Percentiles rank a stretch among this genome's conserved stretches.
phyloP scores from a whole-genome alignment of 441 rosid species.

The Brassica balearica region DNA sequence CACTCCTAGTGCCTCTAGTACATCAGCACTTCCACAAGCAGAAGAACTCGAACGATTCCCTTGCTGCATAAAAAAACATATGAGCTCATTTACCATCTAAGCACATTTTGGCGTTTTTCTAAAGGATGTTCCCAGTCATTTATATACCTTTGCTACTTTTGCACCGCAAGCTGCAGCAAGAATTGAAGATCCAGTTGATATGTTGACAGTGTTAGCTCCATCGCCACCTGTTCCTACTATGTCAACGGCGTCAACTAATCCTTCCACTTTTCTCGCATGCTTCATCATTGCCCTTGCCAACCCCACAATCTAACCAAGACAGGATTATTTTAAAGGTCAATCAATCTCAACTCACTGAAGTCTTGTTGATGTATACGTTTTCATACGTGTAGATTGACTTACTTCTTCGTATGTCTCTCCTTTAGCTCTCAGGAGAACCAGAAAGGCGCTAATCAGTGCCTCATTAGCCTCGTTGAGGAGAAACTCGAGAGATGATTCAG shows the following conservation, averaged over 20 bases:
- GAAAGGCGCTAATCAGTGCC: slow-evolving; percentile 81
- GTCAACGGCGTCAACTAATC: slow-evolving; percentile 75
- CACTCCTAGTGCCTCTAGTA: slow-evolving; percentile 81
- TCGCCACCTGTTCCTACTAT: slow-evolving; percentile 97
- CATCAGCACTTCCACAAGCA: slow-evolving; percentile 99
- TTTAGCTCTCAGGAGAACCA: slow-evolving; percentile 88
- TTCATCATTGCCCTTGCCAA: slow-evolving; percentile 89
- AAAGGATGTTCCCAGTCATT: background rate
- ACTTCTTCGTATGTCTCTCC: slow-evolving; percentile 96
- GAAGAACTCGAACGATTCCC: slow-evolving; percentile 98
- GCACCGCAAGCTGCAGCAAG: slow-evolving; percentile 97
- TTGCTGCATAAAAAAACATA: slow-evolving; percentile 61
- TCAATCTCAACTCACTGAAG: slow-evolving; percentile 3
- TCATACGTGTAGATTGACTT: slow-evolving; percentile 11
- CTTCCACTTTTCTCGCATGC: slow-evolving; percentile 79
- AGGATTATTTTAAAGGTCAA: background rate
- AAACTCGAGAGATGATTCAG: slow-evolving; percentile 73
- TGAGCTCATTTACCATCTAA: background rate
- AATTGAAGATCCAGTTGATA: slow-evolving; percentile 91
- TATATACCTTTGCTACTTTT: slow-evolving; percentile 85
- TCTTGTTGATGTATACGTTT: background rate
- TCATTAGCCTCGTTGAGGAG: slow-evolving; percentile 66
- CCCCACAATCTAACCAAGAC: slow-evolving; percentile 66
- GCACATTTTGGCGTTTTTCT: background rate
- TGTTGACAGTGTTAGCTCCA: slow-evolving; percentile 95